Evolutionary conservation across 768 basidiomycete species (phyloP).

Genomic region (Gyrodon lividus): DNA sequence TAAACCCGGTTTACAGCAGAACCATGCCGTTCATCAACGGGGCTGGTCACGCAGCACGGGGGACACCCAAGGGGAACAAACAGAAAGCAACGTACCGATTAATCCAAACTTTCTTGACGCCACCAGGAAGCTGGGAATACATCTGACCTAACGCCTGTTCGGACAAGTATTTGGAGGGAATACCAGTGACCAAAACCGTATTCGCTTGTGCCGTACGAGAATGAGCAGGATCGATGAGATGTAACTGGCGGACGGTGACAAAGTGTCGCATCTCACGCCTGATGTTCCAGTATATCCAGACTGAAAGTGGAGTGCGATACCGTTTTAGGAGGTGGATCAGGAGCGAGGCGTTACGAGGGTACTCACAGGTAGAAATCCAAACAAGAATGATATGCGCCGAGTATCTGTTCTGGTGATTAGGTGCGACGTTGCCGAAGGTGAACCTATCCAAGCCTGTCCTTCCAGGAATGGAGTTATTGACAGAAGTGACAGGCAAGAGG

Average conservation of each 20-base stretch:
- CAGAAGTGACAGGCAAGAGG: conserved; percentile 72
- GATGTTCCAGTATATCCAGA: conserved; percentile 86
- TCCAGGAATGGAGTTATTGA: conserved; percentile 44
- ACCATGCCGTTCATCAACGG: not conserved
- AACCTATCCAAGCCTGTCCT: conserved; percentile 65
- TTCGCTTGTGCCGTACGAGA: conserved; percentile 81
- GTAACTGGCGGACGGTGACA: conserved; percentile 73
- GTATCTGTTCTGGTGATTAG: conserved; percentile 53
- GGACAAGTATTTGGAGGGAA: conserved; percentile 76
- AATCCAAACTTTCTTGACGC: conserved; percentile 89
- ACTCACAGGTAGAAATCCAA: conserved; percentile 77
- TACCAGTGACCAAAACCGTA: conserved; percentile 88
- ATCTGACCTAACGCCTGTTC: conserved; percentile 63
- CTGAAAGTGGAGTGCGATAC: conserved; percentile 34
- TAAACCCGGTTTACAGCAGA: no score
- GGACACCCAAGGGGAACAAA: not conserved
- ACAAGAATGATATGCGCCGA: conserved; percentile 77
- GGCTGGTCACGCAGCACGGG: not conserved
- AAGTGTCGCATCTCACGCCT: conserved; percentile 79
- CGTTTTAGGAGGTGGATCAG: not conserved
- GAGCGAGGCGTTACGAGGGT: not conserved
- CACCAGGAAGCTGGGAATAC: conserved; percentile 86
- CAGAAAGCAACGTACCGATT: conserved; percentile 54
- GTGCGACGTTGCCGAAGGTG: conserved; percentile 76
- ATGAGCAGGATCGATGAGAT: conserved; percentile 74